Percentiles rank a stretch among this genome's conserved stretches.
phyloP scores from a whole-genome alignment of 345 rosid species.

The Corymbia maculata region DNA sequence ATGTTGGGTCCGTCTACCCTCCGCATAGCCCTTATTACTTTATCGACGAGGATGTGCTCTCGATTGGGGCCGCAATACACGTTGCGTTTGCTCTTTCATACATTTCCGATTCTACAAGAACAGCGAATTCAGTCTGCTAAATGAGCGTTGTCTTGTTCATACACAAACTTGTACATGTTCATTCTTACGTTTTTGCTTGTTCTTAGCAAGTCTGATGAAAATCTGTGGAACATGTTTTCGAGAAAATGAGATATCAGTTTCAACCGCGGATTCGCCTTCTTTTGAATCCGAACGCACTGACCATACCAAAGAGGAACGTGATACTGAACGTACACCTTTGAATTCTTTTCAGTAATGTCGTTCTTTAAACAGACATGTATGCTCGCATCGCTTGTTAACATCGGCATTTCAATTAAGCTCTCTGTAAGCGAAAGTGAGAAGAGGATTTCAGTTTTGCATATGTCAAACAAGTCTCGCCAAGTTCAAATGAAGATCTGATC shows the following conservation, averaged over 20 bases:
- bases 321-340: background rate
- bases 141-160: background rate
- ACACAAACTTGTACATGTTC: background rate
- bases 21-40: conserved; percentile 46
- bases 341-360: background rate
- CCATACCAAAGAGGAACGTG: background rate
- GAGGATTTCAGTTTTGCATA: background rate
- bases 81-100: conserved; percentile 38
- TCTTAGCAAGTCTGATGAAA: background rate
- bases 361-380: background rate
- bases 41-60: conserved; percentile 47
- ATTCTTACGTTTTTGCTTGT: background rate
- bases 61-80: conserved; percentile 43
- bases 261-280: background rate
- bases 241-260: background rate
- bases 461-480: background rate
- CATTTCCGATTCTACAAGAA: conserved; percentile 8
- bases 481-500: background rate
- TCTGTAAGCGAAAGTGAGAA: background rate
- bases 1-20: conserved; percentile 14
- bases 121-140: background rate
- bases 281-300: background rate
- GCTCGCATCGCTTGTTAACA: background rate
- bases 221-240: background rate
- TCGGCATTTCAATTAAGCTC: background rate